A percentile compares a stretch with the other conserved stretches of the same genome.
Conservation (phyloP, 2,329 filamentous ascomycete genomes). For the Chrysoporthe puriensis region DNA sequence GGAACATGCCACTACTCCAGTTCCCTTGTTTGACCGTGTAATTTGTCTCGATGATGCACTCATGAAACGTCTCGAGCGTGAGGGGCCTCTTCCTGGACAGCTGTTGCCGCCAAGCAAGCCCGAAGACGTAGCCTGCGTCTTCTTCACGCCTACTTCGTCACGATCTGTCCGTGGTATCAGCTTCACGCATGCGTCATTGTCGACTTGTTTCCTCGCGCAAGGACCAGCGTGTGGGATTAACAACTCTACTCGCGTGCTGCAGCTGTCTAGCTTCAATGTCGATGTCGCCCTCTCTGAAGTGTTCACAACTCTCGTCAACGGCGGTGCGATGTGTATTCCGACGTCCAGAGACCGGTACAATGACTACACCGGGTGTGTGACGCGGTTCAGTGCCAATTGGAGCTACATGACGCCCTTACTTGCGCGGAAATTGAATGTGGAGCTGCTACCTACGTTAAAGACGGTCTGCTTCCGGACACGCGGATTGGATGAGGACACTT, state of each 20-base stretch:
- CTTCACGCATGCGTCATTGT: constrained; percentile 63
- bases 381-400: constrained; percentile 54
- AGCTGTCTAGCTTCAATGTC: constrained; percentile 60
- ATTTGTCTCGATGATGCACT: constrained; percentile 26
- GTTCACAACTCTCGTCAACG: constrained; percentile 56
- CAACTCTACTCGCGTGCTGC: constrained; percentile 58
- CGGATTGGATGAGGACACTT: constrained; percentile 54
- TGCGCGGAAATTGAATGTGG: constrained; percentile 49
- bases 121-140: constrained; percentile 60
- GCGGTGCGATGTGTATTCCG: constrained; percentile 64
- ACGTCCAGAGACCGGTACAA: constrained; percentile 52
- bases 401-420: constrained; percentile 63
- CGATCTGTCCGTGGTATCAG: constrained; percentile 63
- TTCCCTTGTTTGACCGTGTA: constrained; percentile 25
- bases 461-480: constrained; percentile 53
- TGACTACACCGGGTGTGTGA: constrained; percentile 54
- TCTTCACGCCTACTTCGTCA: constrained; percentile 63
- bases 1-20: constrained; percentile 3
- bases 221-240: constrained; percentile 54
- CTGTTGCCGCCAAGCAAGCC: constrained; percentile 38
- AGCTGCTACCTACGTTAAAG: constrained; percentile 42
- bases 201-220: constrained; percentile 57
- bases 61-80: constrained; percentile 27
- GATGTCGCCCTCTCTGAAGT: constrained; percentile 59
- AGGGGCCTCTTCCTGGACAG: constrained; percentile 28